Evolutionary conservation across 2,329 filamentous ascomycete genomes (phyloP).

Genomic region (Aspergillus phoenicis): DNA sequence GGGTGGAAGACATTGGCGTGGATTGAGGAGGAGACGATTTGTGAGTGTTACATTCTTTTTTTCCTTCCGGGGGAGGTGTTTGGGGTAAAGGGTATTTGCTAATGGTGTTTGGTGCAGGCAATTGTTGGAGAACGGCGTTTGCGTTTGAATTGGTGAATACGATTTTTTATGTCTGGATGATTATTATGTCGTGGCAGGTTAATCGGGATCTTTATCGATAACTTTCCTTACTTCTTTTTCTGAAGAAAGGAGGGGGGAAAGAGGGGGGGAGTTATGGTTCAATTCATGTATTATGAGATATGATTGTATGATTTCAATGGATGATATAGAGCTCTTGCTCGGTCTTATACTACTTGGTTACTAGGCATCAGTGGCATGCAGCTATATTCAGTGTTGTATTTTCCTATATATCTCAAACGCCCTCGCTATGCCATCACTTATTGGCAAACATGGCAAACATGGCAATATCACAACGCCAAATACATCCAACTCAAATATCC

Average conservation of each 20-base stretch:
- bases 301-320: not conserved
- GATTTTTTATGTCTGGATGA: constrained; percentile 68
- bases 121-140: constrained; percentile 65
- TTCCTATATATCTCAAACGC: constrained; percentile 19
- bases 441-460: not conserved
- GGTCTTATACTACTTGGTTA: not conserved
- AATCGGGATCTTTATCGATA: constrained; percentile 37
- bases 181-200: constrained; percentile 63
- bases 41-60: constrained; percentile 43
- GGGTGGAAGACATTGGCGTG: constrained; percentile 61
- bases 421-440: constrained; percentile 34
- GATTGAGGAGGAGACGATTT: constrained; percentile 65
- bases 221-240: not conserved
- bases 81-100: not conserved
- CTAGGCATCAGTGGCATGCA: not conserved
- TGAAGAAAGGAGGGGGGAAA: not conserved
- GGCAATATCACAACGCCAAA: not conserved
- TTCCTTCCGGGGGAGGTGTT: not conserved
- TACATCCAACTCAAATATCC: not conserved
- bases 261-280: too few relatives aligned
- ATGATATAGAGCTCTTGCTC: not conserved
- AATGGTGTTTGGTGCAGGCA: constrained; percentile 41
- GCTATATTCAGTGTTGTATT: not conserved
- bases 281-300: constrained; percentile 5
- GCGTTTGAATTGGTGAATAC: constrained; percentile 65